phyloP scores from a whole-genome alignment of 2,329 filamentous ascomycete genomes.

The Drechslerella coelobrocha region DNA sequence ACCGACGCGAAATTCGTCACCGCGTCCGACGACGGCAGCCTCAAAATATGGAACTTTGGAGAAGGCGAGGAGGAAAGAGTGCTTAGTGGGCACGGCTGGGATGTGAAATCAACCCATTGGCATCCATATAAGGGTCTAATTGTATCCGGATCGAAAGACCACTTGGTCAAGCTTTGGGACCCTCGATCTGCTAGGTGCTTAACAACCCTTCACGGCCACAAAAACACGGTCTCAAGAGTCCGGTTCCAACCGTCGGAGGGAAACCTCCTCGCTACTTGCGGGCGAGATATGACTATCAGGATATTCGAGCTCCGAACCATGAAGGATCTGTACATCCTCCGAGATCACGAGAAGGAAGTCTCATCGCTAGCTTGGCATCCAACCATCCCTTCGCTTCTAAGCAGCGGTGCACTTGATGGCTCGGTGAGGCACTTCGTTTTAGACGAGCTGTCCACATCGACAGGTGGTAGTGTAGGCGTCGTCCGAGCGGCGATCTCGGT shows the following conservation, averaged over 20 bases:
- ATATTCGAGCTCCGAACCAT: slow-evolving; percentile 98
- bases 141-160: slow-evolving; percentile 96
- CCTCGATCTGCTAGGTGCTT: slow-evolving; percentile 88
- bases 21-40: slow-evolving; percentile 87
- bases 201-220: slow-evolving; percentile 93
- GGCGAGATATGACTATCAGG: slow-evolving; percentile 87
- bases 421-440: slow-evolving; percentile 93
- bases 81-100: slow-evolving; percentile 94
- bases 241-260: slow-evolving; percentile 86
- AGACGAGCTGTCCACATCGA: slow-evolving; percentile 82
- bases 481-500: slow-evolving; percentile 89
- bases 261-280: slow-evolving; percentile 86
- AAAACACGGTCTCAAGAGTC: slow-evolving; percentile 94
- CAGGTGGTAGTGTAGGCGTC: slow-evolving; percentile 79
- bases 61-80: slow-evolving; percentile 81
- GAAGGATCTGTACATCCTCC: slow-evolving; percentile 91
- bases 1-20: slow-evolving; percentile 96
- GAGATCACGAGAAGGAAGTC: slow-evolving; percentile 95
- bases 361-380: slow-evolving; percentile 94
- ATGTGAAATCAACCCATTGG: slow-evolving; percentile 96
- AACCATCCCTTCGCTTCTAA: slow-evolving; percentile 84
- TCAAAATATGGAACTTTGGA: slow-evolving; percentile 97
- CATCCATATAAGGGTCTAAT: slow-evolving; percentile 92
- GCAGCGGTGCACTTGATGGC: slow-evolving; percentile 88
- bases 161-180: slow-evolving; percentile 97